Evolutionary conservation across 768 basidiomycete species (phyloP).

Genomic region (Amanita jacksonii): DNA sequence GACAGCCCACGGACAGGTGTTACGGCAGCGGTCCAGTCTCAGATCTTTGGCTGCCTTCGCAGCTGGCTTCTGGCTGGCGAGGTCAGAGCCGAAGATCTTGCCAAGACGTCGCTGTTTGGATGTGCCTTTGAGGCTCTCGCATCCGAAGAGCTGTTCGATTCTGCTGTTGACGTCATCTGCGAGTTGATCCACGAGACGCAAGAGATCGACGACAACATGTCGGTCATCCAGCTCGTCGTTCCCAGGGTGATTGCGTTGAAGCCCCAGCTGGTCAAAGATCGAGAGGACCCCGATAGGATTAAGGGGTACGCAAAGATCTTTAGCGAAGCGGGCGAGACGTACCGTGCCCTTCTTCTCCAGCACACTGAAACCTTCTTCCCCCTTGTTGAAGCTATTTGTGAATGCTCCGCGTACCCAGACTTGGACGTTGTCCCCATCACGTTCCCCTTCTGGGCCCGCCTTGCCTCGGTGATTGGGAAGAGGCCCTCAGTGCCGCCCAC

Average conservation of each 20-base stretch:
- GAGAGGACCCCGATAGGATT: conserved; percentile 81
- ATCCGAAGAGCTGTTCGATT: conserved; percentile 84
- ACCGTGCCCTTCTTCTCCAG: conserved; percentile 77
- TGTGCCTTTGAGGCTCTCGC: conserved; percentile 79
- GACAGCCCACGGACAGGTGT: conserved; percentile 73
- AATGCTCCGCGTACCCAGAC: conserved; percentile 87
- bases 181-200: conserved; percentile 98
- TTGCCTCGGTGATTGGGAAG: conserved; percentile 85
- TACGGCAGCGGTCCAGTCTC: conserved; percentile 63
- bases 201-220: conserved; percentile 91
- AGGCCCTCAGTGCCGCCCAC: conserved; percentile 60
- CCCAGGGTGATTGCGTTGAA: conserved; percentile 75
- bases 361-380: conserved; percentile 93
- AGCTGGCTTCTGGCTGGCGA: conserved; percentile 90
- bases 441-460: conserved; percentile 97
- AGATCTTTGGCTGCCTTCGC: conserved; percentile 77
- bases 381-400: conserved; percentile 88
- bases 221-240: conserved; percentile 79
- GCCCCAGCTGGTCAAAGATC: conserved; percentile 44
- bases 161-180: conserved; percentile 85
- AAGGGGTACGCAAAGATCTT: conserved; percentile 87
- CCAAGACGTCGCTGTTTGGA: conserved; percentile 69
- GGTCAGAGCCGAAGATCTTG: conserved; percentile 51
- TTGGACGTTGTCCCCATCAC: conserved; percentile 97
- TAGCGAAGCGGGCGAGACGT: conserved; percentile 96